These are phyloP conservation scores for Paecilomyces sp. DNA, from an alignment of 2,329 filamentous ascomycete species.

Conservation along the genomic window DNA sequence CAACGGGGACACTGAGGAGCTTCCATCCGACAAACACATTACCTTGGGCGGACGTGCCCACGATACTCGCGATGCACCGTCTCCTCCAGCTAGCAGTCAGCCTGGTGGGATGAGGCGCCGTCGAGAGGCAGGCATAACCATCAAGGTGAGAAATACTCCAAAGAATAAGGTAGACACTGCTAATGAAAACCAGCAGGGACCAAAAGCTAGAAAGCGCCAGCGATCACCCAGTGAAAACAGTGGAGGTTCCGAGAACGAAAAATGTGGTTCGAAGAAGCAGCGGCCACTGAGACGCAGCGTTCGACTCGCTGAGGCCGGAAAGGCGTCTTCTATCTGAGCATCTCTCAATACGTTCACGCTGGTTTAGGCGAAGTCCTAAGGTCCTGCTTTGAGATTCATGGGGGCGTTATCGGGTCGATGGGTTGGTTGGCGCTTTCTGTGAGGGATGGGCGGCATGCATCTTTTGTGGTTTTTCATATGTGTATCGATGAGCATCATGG, in stretches of 20 bases:
- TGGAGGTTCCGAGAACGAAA: neutral
- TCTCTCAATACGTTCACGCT: neutral
- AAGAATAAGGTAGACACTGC: neutral
- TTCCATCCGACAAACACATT: neutral
- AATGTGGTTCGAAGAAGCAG: neutral
- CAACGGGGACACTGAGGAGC: neutral
- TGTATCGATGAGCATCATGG: too few relatives aligned
- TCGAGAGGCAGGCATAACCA: neutral
- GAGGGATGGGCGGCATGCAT: neutral
- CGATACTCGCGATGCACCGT: neutral
- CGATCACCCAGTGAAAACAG: neutral
- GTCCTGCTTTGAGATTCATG: neutral
- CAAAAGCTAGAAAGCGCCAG: neutral
- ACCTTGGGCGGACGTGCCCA: neutral
- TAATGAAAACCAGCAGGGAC: neutral
- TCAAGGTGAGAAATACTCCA: neutral
- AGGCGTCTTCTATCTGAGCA: neutral
- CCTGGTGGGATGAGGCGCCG: neutral
- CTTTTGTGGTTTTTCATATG: neutral
- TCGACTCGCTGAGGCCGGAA: neutral
- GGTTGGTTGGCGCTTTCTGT: neutral
- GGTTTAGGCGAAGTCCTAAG: neutral
- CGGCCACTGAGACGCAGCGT: neutral
- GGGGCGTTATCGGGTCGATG: neutral
- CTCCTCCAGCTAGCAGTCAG: neutral